phyloP scores from a whole-genome alignment of 2,329 filamentous ascomycete species.

The Alternaria panax region DNA sequence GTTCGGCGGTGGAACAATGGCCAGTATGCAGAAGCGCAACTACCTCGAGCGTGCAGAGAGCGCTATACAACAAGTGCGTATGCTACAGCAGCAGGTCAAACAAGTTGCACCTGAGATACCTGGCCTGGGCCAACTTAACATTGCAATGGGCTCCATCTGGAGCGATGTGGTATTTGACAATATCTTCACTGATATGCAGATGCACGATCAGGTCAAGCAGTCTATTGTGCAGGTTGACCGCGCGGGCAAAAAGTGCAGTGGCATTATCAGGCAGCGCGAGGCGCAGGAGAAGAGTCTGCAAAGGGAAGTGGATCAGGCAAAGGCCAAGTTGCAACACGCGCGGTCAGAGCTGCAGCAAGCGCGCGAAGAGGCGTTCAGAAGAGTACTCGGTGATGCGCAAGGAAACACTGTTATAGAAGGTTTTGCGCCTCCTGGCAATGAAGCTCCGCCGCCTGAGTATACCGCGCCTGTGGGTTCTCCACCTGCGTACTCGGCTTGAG shows the following conservation, averaged over 20 bases:
- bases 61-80: slow-evolving; percentile 51
- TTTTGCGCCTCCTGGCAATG: neutral
- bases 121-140: slow-evolving; percentile 50
- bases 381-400: slow-evolving; percentile 27
- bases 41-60: slow-evolving; percentile 59
- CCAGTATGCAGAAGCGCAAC: slow-evolving; percentile 63
- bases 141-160: slow-evolving; percentile 58
- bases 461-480: slow-evolving; percentile 16
- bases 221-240: slow-evolving; percentile 46
- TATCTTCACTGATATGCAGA: slow-evolving; percentile 61
- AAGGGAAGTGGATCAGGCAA: slow-evolving; percentile 40
- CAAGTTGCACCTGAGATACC: slow-evolving; percentile 51
- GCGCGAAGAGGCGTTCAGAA: slow-evolving; percentile 54
- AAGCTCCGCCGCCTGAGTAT: slow-evolving; percentile 19
- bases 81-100: slow-evolving; percentile 51
- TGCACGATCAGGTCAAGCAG: slow-evolving; percentile 61
- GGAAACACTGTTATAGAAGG: neutral
- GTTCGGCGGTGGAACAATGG: slow-evolving; percentile 59
- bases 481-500: slow-evolving; percentile 9
- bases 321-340: slow-evolving; percentile 38
- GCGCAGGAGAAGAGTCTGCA: slow-evolving; percentile 32
- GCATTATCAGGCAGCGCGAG: slow-evolving; percentile 47
- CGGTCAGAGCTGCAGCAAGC: slow-evolving; percentile 54
- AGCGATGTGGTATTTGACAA: slow-evolving; percentile 65
- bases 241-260: slow-evolving; percentile 35